phyloP scores from a whole-genome alignment of 345 rosid species.

The Syzygium oleosum region DNA sequence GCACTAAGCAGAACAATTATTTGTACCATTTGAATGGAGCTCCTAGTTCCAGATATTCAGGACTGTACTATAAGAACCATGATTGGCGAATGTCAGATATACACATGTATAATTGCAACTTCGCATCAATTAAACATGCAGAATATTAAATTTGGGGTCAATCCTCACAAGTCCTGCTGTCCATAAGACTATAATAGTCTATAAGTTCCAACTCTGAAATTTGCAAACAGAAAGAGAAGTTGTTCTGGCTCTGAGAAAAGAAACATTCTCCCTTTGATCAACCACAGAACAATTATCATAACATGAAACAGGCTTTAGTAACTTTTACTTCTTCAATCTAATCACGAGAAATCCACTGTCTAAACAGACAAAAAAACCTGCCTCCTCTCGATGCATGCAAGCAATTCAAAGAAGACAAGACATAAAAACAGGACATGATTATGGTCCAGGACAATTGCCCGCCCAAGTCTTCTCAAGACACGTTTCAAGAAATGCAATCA shows the following conservation, averaged over 20 bases:
- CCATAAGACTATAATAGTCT: neutral
- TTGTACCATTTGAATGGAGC: neutral
- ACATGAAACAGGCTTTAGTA: neutral
- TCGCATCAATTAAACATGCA: neutral
- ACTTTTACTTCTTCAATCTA: neutral
- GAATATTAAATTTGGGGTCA: neutral
- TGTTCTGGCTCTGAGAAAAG: neutral
- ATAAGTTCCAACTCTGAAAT: neutral
- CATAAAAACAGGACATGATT: neutral
- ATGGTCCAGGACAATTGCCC: neutral
- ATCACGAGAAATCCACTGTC: neutral
- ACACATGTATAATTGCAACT: neutral
- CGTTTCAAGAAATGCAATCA: neutral
- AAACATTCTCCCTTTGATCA: neutral
- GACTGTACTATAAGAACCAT: neutral
- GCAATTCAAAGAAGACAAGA: neutral
- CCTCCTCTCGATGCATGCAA: neutral
- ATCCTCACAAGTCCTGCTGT: neutral
- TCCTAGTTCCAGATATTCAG: neutral
- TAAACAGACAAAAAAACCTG: neutral
- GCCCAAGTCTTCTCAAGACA: neutral
- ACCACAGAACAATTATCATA: neutral
- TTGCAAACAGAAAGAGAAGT: neutral
- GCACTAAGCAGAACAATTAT: neutral
- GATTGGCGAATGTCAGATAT: neutral